Percentiles rank a stretch among this genome's conserved stretches.
Evolutionary conservation across 164 flowering plant species (phyloP).

Genomic region (Magnolia kwangsiensis): DNA sequence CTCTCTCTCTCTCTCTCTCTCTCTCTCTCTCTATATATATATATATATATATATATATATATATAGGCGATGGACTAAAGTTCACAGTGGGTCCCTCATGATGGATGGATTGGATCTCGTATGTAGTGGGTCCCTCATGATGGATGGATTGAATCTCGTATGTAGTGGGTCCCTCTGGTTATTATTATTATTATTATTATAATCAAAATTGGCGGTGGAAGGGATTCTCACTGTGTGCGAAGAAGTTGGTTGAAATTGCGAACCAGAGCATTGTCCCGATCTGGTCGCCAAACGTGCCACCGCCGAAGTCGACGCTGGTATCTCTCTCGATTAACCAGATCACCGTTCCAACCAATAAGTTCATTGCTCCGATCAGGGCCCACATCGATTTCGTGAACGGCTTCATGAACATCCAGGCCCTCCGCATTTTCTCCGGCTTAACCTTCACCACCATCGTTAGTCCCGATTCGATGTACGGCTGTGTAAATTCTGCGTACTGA

Average conservation of each 20-base stretch:
- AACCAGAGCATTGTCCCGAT: conserved; percentile 49
- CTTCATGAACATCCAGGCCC: conserved; percentile 30
- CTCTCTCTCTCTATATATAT: no score
- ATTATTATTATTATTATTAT: no score
- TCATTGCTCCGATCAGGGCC: conserved; percentile 27
- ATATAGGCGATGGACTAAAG: no score
- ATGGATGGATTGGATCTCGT: no score
- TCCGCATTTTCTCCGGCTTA: conserved; percentile 1
- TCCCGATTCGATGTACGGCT: conserved; percentile 36
- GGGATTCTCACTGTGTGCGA: conserved; percentile 53
- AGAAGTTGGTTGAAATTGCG: conserved; percentile 52
- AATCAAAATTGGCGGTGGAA: no score
- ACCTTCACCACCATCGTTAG: conserved; percentile 26
- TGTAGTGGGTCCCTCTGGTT: no score
- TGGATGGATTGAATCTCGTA: no score
- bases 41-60: no score
- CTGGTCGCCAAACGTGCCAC: conserved; percentile 40
- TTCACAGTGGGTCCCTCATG: no score
- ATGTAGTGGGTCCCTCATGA: no score
- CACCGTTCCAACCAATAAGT: conserved; percentile 37
- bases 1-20: no score
- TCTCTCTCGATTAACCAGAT: conserved; percentile 51
- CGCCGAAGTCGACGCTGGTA: conserved; percentile 35
- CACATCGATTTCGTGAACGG: conserved; percentile 51
- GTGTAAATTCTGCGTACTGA: conserved; percentile 35